Evolutionary conservation across 345 rosid species (phyloP).

Genomic region (Eucalyptus regnans): DNA sequence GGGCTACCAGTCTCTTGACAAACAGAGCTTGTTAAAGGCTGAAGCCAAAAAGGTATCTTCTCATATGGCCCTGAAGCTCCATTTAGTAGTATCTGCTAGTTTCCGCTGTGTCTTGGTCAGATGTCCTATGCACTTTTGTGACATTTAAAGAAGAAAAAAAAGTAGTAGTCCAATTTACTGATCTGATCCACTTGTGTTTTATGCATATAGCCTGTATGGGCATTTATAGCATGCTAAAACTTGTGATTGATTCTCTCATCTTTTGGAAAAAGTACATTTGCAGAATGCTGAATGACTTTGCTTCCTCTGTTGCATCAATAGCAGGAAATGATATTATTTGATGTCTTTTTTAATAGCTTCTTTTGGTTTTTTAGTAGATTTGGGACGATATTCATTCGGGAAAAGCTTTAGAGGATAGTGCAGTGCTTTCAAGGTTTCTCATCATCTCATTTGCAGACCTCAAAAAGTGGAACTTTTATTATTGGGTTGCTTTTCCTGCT

Average conservation of each 20-base stretch:
- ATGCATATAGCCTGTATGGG: neutral
- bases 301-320: neutral
- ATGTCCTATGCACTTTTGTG: neutral
- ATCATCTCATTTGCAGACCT: conserved; percentile 83
- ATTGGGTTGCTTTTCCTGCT: conserved; percentile 90
- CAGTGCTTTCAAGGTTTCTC: conserved; percentile 60
- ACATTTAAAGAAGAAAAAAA: neutral
- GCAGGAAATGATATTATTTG: neutral
- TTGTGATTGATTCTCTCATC: neutral
- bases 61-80: neutral
- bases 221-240: neutral
- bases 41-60: conserved; percentile 59
- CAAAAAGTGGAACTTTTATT: conserved; percentile 82
- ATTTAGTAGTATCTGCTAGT: neutral
- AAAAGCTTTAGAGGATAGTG: conserved; percentile 61
- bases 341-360: neutral
- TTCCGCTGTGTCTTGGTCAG: neutral
- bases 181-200: neutral
- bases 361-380: conserved; percentile 33
- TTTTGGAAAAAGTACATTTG: neutral
- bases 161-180: neutral
- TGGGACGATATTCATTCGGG: conserved; percentile 87
- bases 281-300: neutral
- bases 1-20: conserved; percentile 52
- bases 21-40: conserved; percentile 43